Base-by-base conservation (phyloP, 106 monocot species). In the Apostasia ramifera region DNA sequence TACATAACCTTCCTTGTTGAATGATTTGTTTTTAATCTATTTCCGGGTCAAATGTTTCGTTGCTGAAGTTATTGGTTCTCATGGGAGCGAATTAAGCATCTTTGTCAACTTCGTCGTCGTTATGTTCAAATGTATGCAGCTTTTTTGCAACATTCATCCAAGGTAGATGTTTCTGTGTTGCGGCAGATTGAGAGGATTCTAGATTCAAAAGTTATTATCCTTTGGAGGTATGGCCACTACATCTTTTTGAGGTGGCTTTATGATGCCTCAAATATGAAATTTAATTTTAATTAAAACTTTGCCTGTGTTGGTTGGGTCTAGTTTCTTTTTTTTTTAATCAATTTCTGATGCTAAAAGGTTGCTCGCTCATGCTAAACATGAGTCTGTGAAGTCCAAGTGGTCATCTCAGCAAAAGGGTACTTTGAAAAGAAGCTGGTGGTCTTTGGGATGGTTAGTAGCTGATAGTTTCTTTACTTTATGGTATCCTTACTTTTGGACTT, bases 281-380 rank as follows among this genome's bases (percentile, higher is more conserved):
- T 57, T 12, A 6, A 11, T 63, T 43, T 54, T 44, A 42, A 37
- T 39, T 15, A 47, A 40, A 44, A 46, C 40, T 63, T 65, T 66
- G 3, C 14, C 74, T 64, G 40, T 4, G 7, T 67, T 40, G 13
- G 4, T 38, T 37, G 42, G 5, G 2, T 53, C 10, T 14, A 9
- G 60, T 54, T 8, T 68, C 2, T 61, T 47, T 59, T 14, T 66
- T 7, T 70, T 49, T 48, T 10, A 40, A 76, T 48, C 40, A 11
- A 11, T 75, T 57, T 63, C 6, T 56, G 66, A 48, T 65, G 15
- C 26, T 65, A 65, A 26, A 26, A 94, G 97, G 70, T 90, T 97
- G 62, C 83, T 97, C 56, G 97, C 88, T 67, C 97, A 87, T 92
- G 97, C 97, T 75, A 97, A 87, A 75, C 76, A 89, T 66, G 97